Base-by-base conservation (phyloP, 768 basidiomycete species). In the Antrodiella citrinella region DNA sequence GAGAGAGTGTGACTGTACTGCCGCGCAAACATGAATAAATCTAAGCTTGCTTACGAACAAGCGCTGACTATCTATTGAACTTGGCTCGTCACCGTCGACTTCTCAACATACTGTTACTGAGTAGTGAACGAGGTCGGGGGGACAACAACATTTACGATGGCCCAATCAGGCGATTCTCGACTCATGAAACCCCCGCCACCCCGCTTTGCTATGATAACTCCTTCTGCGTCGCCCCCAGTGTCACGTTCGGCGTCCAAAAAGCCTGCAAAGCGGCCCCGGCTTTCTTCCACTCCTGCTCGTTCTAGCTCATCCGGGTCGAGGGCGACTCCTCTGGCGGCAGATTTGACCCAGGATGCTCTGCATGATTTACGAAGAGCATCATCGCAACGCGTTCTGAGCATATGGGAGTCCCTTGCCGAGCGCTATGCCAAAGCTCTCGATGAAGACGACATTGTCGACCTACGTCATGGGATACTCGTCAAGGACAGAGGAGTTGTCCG, bases 401-500 rank as follows among this genome's bases (percentile, higher is more conserved):
- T 77, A 12, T 89, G 88, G 87, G 71, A 76, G 22, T 71, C 77
- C 47, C 76, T 91, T 3, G 86, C 77, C 2, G 78, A 83, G 44
- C 76, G 84, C 21, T 84, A 89, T 60, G 72, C 76, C 26, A 73
- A 77, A 46, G 72, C 74, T 41, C 67, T 87, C 35, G 84, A 86
- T 56, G 82, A 90, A 59, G 88, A 91, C 63, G 88, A 91, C 62
- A 82, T 90, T 43, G 71, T 91, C 25, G 83, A 90, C 59, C 67
- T 91, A 2, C 67, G 70, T 49, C 80, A 78, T 10, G 76, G 73
- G 10, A 63, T 75, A 53, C 71, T 91, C 39, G 69, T 86, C 51
- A 80, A 77, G 57, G 84, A 91, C 62, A 77, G 84, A 51, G 88
- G 88, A 1, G 74, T 86, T 3, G 67, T 86, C 39, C 75, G 78